Conservation (phyloP, 2,329 filamentous ascomycete species). For the Diaporthe eres region DNA sequence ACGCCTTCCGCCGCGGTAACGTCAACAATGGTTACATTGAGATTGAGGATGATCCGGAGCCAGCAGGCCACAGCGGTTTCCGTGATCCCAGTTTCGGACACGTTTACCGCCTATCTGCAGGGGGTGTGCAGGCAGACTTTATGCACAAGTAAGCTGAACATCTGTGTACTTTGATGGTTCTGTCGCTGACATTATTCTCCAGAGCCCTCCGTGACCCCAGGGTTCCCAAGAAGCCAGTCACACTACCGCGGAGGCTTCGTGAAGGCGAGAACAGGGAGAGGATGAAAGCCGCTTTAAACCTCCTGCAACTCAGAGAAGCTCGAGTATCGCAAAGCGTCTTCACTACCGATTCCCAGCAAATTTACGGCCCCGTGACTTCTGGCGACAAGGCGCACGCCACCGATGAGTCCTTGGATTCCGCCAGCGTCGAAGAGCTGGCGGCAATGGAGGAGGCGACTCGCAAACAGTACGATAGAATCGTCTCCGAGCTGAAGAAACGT, state of each 20-base stretch:
- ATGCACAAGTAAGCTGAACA: slow-evolving; percentile 34
- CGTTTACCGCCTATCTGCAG: slow-evolving; percentile 14
- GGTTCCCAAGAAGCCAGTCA: not conserved
- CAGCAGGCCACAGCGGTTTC: slow-evolving; percentile 51
- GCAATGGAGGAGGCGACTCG: slow-evolving; percentile 29
- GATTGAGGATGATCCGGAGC: slow-evolving; percentile 69
- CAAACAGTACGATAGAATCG: slow-evolving; percentile 28
- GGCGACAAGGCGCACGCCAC: not conserved
- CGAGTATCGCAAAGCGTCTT: too few species aligned
- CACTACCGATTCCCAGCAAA: not conserved
- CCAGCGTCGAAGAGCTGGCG: slow-evolving; percentile 28
- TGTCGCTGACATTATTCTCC: not conserved
- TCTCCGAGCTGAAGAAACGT: slow-evolving; percentile 26
- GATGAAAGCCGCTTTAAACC: slow-evolving; percentile 23
- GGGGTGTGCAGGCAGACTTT: slow-evolving; percentile 39
- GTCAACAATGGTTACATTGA: slow-evolving; percentile 81
- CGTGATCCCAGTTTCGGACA: slow-evolving; percentile 37
- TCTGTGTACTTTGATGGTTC: too few species aligned
- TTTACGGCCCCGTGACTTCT: not conserved
- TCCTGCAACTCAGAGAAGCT: slow-evolving; percentile 10
- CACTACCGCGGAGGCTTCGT: slow-evolving; percentile 21
- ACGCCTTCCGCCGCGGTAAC: slow-evolving; percentile 73
- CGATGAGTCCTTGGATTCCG: slow-evolving; percentile 3
- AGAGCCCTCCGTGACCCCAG: not conserved
- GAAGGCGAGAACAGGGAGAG: not conserved